Evolutionary conservation across 2,329 filamentous ascomycete genomes (phyloP).

Genomic region (Claviceps monticola): DNA sequence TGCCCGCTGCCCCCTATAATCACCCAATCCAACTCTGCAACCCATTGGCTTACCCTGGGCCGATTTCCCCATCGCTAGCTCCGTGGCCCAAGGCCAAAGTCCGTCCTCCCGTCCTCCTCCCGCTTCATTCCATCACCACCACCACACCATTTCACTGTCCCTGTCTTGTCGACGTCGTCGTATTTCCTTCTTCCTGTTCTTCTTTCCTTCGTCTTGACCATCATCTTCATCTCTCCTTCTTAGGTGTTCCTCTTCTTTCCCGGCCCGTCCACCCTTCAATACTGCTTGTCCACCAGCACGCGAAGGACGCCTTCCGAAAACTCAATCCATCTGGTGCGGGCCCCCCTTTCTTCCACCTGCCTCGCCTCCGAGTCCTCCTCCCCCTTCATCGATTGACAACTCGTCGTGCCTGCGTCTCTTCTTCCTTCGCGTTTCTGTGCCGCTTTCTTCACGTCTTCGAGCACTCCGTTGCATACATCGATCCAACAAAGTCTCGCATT

Average conservation of each 20-base stretch:
- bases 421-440: conserved; percentile 10
- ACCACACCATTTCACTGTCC: conserved; percentile 2
- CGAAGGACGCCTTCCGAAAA: conserved; percentile 8
- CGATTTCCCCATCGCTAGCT: background rate
- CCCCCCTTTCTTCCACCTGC: conserved; percentile 20
- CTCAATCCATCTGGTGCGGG: conserved; percentile 9
- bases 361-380: conserved; percentile 11
- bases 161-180: conserved; percentile 6
- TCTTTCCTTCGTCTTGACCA: conserved; percentile 15
- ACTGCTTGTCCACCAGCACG: conserved; percentile 12
- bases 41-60: background rate
- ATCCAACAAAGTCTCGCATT: conserved; percentile 8
- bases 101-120: conserved; percentile 7
- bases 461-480: conserved; percentile 13
- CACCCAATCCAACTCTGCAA: background rate
- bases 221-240: conserved; percentile 14
- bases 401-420: conserved; percentile 7
- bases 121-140: conserved; percentile 7
- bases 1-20: no score
- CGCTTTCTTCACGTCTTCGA: conserved; percentile 7
- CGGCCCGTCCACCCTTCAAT: conserved; percentile 11
- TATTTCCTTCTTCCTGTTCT: conserved; percentile 11
- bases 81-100: conserved; percentile 4
- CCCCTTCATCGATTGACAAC: conserved; percentile 2
- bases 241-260: conserved; percentile 11